Conservation (phyloP, 2,329 filamentous ascomycete genomes). For the Furcasterigmium sp. region DNA sequence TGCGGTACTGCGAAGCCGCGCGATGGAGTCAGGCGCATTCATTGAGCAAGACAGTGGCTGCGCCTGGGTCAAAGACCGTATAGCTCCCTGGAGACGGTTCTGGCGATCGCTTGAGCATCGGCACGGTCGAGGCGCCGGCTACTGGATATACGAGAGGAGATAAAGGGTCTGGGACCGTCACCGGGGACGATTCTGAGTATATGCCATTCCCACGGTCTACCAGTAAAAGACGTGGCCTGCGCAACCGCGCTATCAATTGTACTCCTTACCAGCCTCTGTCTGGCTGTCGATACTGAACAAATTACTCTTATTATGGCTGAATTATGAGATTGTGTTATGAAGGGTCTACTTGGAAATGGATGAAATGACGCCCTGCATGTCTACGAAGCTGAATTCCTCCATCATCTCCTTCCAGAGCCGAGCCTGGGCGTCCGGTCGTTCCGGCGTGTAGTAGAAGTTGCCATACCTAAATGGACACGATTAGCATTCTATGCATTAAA, state of each 20-base stretch:
- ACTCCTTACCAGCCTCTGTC: no score
- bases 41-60: not conserved
- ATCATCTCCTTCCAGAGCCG: constrained; percentile 33
- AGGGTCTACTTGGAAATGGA: no score
- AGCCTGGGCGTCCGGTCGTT: constrained; percentile 27
- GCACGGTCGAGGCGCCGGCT: constrained; percentile 4
- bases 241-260: no score
- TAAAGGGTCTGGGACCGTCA: no score
- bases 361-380: constrained; percentile 9
- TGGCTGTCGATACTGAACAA: no score
- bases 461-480: constrained; percentile 22
- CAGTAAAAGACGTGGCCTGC: no score
- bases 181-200: no score
- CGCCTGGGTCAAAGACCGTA: no score
- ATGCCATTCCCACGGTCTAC: no score
- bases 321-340: no score
- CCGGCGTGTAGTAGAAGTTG: constrained; percentile 22
- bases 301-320: no score
- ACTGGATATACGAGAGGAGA: constrained; percentile 11
- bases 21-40: not conserved
- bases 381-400: constrained; percentile 25
- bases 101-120: constrained; percentile 7
- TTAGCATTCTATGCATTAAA: no score
- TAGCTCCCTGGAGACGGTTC: constrained; percentile 9
- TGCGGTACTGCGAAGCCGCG: constrained; percentile 3